Percentiles rank a stretch among this genome's conserved stretches.
Evolutionary conservation across 495 filamentous ascomycete genomes (phyloP).

Genomic region (Aspergillus cavernicola): DNA sequence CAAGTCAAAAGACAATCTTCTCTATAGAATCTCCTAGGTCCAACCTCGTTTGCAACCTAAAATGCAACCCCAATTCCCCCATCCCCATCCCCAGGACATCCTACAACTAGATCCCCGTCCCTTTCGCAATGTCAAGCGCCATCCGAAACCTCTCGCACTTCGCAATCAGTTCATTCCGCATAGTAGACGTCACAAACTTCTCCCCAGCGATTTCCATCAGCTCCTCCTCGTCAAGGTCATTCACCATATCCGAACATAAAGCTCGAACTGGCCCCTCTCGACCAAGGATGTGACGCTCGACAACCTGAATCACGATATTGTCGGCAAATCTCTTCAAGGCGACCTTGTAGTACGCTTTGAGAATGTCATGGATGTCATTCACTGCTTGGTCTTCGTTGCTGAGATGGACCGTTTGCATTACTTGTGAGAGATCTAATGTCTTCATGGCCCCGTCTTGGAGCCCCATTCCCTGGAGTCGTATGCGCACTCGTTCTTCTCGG

Average conservation of each 20-base stretch:
- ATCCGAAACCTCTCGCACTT: background rate
- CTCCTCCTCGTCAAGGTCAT: constrained; percentile 3
- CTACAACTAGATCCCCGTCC: background rate
- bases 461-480: background rate
- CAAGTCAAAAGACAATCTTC: too few species aligned
- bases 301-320: constrained; percentile 23
- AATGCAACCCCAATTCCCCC: too few species aligned
- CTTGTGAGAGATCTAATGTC: background rate
- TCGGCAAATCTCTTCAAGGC: constrained; percentile 27
- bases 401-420: constrained; percentile 6
- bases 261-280: background rate
- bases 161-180: constrained; percentile 3
- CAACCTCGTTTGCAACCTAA: too few species aligned
- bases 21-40: too few species aligned
- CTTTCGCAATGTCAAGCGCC: background rate
- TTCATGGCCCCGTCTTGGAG: background rate
- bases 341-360: constrained; percentile 40
- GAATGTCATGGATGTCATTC: constrained; percentile 38
- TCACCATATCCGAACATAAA: constrained; percentile 3
- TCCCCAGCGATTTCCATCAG: constrained; percentile 1
- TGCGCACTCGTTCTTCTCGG: constrained; percentile 20
- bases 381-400: constrained; percentile 32
- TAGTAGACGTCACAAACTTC: background rate
- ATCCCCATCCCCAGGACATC: too few species aligned
- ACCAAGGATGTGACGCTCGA: constrained; percentile 3